A percentile compares a stretch with the other conserved stretches of the same genome.
Evolutionary conservation across 2,329 filamentous ascomycete genomes (phyloP).

Genomic region (Drechslera avenae): DNA sequence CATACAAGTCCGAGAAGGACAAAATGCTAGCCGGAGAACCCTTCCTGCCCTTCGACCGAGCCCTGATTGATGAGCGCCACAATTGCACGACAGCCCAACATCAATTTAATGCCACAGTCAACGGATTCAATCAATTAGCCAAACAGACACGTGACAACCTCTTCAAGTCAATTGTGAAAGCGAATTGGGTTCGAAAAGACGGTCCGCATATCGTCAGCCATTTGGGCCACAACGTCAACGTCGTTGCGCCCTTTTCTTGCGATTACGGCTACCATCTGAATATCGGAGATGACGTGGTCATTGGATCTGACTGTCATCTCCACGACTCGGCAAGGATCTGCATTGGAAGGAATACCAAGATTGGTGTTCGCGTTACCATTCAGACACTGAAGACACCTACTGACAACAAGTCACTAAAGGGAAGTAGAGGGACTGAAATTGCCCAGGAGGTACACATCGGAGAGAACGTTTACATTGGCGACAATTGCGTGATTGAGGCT

Average conservation of each 20-base stretch:
- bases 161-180: constrained; percentile 73
- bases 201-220: constrained; percentile 52
- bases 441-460: constrained; percentile 78
- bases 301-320: constrained; percentile 83
- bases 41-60: constrained; percentile 79
- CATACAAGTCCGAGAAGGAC: constrained; percentile 73
- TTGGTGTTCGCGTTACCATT: constrained; percentile 84
- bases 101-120: constrained; percentile 83
- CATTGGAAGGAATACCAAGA: constrained; percentile 74
- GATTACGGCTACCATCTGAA: constrained; percentile 96
- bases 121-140: constrained; percentile 69
- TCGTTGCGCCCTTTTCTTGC: constrained; percentile 88
- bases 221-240: constrained; percentile 74
- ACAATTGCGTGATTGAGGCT: constrained; percentile 65
- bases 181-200: constrained; percentile 50
- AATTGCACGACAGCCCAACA: constrained; percentile 80
- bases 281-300: constrained; percentile 82
- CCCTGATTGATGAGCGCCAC: constrained; percentile 82
- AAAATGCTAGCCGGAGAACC: constrained; percentile 83
- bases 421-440: constrained; percentile 71
- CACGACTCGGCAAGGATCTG: constrained; percentile 83
- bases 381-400: constrained; percentile 75
- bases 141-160: constrained; percentile 69
- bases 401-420: constrained; percentile 74
- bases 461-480: constrained; percentile 70